Base-by-base conservation (phyloP, 129 eudicot species). In the Chrysanthemum lavandulifolium region DNA sequence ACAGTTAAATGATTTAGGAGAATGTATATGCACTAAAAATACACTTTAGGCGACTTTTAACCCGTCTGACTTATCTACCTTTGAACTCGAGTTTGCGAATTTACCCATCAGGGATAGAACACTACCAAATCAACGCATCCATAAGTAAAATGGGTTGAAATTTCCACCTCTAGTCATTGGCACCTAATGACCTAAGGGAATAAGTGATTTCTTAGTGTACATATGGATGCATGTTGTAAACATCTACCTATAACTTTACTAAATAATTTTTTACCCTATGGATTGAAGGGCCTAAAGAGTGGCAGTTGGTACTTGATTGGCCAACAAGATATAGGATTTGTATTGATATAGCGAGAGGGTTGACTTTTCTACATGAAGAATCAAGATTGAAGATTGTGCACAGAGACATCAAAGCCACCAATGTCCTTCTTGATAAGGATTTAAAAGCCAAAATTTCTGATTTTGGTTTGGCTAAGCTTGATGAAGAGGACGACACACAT, bases 381-480 rank as follows among this genome's bases (percentile, higher is more conserved):
- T 91, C 97, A 47, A 77, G 82, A 64, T 64, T 91, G 53, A 91
- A 88, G 74, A 91, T 91, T 33, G 95, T 90, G 16, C 94, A 90
- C 40, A 83, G 97, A 72, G 97, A 90, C 72, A 85, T 90, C 70
- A 90, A 90, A 72, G 95, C 97, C 6, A 87, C 89, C 6, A 90
- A 90, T 68, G 91, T 90, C 58, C 84, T 90, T 14, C 95, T 87
- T 15, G 91, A 91, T 67, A 73, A 83, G 67, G 53, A 91, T 71
- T 70, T 91, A 48, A 71, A 79, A 47, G 86, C 97, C 29, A 91
- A 88, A 60, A 88, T 91, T 67, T 91, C 97, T 51, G 97, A 91
- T 74, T 91, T 91, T 49, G 97, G 97, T 45, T 83, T 88, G 78
- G 97, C 96, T 65, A 86, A 81, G 79, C 92, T 88, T 82, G 95